Conservation (phyloP, 257 asterid genomes). For the Solanum arcanum region DNA sequence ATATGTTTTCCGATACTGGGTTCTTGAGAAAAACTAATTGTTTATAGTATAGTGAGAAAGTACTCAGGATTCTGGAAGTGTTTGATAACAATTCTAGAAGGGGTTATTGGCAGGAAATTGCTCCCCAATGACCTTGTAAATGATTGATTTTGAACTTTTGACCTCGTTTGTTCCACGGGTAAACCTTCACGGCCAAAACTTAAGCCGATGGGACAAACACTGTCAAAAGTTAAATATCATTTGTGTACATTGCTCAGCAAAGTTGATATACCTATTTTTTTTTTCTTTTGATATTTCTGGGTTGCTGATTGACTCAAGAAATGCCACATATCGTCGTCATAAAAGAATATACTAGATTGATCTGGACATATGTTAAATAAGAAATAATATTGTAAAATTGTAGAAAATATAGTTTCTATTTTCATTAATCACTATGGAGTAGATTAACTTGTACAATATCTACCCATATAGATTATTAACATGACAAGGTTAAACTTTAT, state of each 20-base stretch:
- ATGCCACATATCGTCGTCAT: neutral
- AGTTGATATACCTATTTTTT: no score
- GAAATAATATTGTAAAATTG: neutral
- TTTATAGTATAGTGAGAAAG: neutral
- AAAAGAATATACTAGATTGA: neutral
- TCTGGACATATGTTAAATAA: no score
- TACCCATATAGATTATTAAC: no score
- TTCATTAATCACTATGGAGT: neutral
- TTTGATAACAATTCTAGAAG: neutral
- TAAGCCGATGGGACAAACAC: no score
- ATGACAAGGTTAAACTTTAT: no score
- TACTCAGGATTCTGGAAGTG: neutral
- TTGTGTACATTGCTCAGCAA: no score
- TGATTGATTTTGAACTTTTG: neutral
- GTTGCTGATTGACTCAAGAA: neutral
- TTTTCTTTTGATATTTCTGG: neutral
- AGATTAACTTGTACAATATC: no score
- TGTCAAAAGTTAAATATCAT: no score
- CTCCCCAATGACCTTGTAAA: neutral
- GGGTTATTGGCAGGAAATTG: neutral
- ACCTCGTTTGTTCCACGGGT: neutral
- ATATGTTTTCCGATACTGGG: conserved; percentile 23
- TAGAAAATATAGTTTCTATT: neutral
- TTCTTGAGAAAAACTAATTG: conserved; percentile 16
- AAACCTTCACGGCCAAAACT: neutral